phyloP scores from a whole-genome alignment of 2,329 filamentous ascomycete species.

The Fusarium sororula region DNA sequence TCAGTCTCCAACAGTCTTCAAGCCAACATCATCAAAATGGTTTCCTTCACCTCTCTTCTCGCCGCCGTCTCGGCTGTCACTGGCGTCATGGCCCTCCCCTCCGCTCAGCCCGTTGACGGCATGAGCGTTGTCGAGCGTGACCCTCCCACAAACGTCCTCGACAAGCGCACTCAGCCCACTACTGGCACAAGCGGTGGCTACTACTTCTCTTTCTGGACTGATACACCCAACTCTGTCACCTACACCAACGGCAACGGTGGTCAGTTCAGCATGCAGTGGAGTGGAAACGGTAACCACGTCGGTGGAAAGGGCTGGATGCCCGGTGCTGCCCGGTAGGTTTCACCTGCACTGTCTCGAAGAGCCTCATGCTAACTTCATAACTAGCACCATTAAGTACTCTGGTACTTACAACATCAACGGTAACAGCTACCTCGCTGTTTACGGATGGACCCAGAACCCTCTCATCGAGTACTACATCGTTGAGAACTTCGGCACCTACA shows the following conservation, averaged over 20 bases:
- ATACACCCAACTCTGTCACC: slow-evolving; percentile 53
- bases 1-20: neutral
- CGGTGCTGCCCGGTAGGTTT: slow-evolving; percentile 44
- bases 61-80: slow-evolving; percentile 30
- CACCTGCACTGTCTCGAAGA: neutral
- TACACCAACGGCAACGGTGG: slow-evolving; percentile 57
- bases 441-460: slow-evolving; percentile 52
- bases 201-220: slow-evolving; percentile 61
- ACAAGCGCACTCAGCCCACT: slow-evolving; percentile 48
- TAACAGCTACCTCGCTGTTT: slow-evolving; percentile 51
- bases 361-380: slow-evolving; percentile 2
- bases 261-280: slow-evolving; percentile 57
- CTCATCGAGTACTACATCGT: slow-evolving; percentile 53
- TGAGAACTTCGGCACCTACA: slow-evolving; percentile 48
- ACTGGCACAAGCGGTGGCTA: slow-evolving; percentile 49
- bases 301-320: slow-evolving; percentile 42
- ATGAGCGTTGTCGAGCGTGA: neutral
- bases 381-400: slow-evolving; percentile 40
- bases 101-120: neutral
- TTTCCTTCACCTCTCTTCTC: slow-evolving; percentile 37
- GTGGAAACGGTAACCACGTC: slow-evolving; percentile 42
- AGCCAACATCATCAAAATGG: slow-evolving; percentile 21
- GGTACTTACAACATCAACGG: slow-evolving; percentile 47
- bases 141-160: slow-evolving; percentile 33
- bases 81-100: slow-evolving; percentile 33